Evolutionary conservation across 495 filamentous ascomycete genomes (phyloP).

Genomic region (Tuber indicum): DNA sequence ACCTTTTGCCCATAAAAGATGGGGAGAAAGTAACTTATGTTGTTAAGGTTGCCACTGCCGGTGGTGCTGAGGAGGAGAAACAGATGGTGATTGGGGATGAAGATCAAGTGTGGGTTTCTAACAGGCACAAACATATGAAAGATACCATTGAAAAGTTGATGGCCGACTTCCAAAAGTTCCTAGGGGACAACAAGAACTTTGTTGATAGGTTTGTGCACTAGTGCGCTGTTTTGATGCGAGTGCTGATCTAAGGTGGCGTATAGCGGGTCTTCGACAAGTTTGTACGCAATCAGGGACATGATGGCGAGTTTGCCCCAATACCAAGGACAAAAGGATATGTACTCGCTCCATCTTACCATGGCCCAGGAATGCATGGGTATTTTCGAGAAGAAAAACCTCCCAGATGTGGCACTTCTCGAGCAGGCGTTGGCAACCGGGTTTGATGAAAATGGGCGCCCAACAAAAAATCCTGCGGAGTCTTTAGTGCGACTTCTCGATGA

Average conservation of each 20-base stretch:
- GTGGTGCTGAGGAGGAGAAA: constrained; percentile 77
- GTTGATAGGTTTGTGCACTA: constrained; percentile 54
- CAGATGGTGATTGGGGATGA: constrained; percentile 85
- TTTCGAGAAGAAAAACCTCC: constrained; percentile 75
- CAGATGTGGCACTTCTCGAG: constrained; percentile 79
- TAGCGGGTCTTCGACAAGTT: constrained; percentile 58
- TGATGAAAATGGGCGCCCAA: constrained; percentile 85
- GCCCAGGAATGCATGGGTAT: constrained; percentile 95
- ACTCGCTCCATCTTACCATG: constrained; percentile 92
- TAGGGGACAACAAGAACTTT: constrained; percentile 90
- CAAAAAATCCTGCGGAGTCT: constrained; percentile 78
- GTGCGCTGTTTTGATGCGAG: neutral
- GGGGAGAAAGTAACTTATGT: constrained; percentile 75
- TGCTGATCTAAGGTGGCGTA: constrained; percentile 33
- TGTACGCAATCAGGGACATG: constrained; percentile 96
- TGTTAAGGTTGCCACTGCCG: constrained; percentile 51
- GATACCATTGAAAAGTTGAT: constrained; percentile 92
- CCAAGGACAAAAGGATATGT: constrained; percentile 87
- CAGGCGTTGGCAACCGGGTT: constrained; percentile 81
- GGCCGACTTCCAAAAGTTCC: constrained; percentile 83
- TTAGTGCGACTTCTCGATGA: constrained; percentile 84
- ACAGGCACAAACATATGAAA: constrained; percentile 93
- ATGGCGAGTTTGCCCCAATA: constrained; percentile 89
- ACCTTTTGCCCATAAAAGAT: constrained; percentile 80
- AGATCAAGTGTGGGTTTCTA: constrained; percentile 88